Base-by-base conservation (phyloP, 2,329 filamentous ascomycete genomes). In the Sporothrix phasma region DNA sequence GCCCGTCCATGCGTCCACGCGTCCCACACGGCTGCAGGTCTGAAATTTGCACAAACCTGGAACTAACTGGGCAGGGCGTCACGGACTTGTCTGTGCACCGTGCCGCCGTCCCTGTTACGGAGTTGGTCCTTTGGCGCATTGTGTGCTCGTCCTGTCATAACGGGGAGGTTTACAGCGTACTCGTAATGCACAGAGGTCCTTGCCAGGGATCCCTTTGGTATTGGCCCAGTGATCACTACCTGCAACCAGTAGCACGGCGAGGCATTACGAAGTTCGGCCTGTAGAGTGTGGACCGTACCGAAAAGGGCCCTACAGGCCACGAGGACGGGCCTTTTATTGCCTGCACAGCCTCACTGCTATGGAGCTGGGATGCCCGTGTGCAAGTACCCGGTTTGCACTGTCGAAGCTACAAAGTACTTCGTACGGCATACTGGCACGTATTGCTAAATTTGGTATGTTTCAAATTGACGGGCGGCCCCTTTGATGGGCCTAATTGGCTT, bases 391-490 rank as follows among this genome's bases (percentile, higher is more conserved):
- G n/a, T n/a, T n/a, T n/a, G n/a, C 51, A 39, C 51, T 56, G 31
- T 34, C 26, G 26, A 19, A 17, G 29, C 15, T 34, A 39, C 31
- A n/a, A 5, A n/a, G n/a, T n/a, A n/a, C n/a, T n/a, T n/a, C n/a
- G n/a, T 39, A 3, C 51, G 22, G n/a, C n/a, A n/a, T 56, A 39
- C 51, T 19, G 51, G 15, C n/a, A 39, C 39, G 37, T 19, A 56
- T 56, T 56, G 51, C 51, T 34, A 56, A 56, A 24, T 15, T 56
- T 37, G 51, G n/a, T n/a, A 3, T 54, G 51, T 56, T 56, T 56
- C 51, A 56, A 22, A 24, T 13, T 56, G 51, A 56, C 39, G 19
- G n/a, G 6, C 31, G 17, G 19, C 31, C 31, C 11, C 24, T 56
- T 24, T 39, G 19, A 39, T n/a, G 51, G 34, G 19, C 24, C 51